These are phyloP conservation scores for Sordariomycetes sp. DNA, from an alignment of 2,329 filamentous ascomycete genomes.

Conservation along the genomic window DNA sequence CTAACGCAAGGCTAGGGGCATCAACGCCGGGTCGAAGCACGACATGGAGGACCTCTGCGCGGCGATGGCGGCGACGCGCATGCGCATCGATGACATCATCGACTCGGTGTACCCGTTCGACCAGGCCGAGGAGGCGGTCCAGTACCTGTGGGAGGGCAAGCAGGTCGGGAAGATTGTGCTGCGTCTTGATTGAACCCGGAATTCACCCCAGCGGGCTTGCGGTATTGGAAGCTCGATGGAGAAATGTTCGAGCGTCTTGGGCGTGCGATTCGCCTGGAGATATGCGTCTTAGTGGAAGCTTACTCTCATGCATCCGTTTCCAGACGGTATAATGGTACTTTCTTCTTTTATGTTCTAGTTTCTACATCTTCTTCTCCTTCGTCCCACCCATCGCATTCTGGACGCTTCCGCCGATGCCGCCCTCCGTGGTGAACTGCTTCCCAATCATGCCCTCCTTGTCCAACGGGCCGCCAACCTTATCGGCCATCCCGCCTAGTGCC, in stretches of 20 bases:
- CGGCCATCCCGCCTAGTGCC: not conserved
- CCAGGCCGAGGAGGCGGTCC: slow-evolving; percentile 7
- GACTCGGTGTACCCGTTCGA: slow-evolving; percentile 25
- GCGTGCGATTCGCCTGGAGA: too few species aligned
- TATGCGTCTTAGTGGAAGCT: too few species aligned
- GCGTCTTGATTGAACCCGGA: not conserved
- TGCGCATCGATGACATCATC: slow-evolving; percentile 24
- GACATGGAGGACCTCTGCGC: slow-evolving; percentile 27
- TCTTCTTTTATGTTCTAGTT: too few species aligned
- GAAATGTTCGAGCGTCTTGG: too few species aligned
- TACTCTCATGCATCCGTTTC: too few species aligned
- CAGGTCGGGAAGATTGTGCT: not conserved
- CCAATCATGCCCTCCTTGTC: not conserved
- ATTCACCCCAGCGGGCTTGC: too few species aligned
- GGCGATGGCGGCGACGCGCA: slow-evolving; percentile 21
- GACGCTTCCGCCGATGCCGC: not conserved
- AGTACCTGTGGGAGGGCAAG: not conserved
- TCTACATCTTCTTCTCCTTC: not conserved
- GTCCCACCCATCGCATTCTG: not conserved
- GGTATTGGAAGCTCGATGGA: too few species aligned
- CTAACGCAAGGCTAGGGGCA: slow-evolving; percentile 16
- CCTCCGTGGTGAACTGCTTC: not conserved
- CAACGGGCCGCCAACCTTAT: not conserved
- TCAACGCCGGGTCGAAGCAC: slow-evolving; percentile 26
- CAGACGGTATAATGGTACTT: too few species aligned